Conservation (phyloP, 2,329 filamentous ascomycete species). For the Ramularia endophylla region DNA sequence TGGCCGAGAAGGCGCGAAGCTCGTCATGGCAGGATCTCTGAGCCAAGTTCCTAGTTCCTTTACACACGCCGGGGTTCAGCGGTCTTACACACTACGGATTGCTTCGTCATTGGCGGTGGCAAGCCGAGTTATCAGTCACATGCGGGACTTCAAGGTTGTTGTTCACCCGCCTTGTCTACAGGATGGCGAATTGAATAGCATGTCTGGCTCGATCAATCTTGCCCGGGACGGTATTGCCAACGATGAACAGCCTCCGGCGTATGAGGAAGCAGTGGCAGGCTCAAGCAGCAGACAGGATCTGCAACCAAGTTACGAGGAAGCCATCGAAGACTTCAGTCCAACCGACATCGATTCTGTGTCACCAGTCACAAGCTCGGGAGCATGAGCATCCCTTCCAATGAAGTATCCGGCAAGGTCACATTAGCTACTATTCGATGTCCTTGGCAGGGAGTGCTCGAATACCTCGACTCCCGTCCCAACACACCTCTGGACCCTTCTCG, state of each 20-base stretch:
- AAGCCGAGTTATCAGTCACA: neutral
- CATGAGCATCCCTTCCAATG: too few species aligned
- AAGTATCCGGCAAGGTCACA: too few species aligned
- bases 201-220: too few species aligned
- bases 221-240: neutral
- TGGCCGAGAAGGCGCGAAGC: conserved; percentile 7
- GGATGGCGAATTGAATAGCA: neutral
- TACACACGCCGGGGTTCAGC: conserved; percentile 6
- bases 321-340: too few species aligned
- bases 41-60: conserved; percentile 10
- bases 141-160: neutral
- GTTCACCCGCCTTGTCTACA: conserved; percentile 4
- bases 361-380: too few species aligned
- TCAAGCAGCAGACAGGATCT: neutral
- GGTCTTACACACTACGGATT: conserved; percentile 12
- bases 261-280: conserved; percentile 2
- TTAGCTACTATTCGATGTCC: too few species aligned
- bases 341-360: too few species aligned
- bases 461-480: too few species aligned
- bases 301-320: too few species aligned
- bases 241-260: conserved; percentile 1
- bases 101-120: conserved; percentile 5
- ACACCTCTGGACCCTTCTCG: too few species aligned
- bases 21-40: conserved; percentile 10
- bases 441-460: too few species aligned